Percentiles rank a stretch among this genome's conserved stretches.
phyloP scores from a whole-genome alignment of 495 filamentous ascomycete species.

The Penicillium paradoxum region DNA sequence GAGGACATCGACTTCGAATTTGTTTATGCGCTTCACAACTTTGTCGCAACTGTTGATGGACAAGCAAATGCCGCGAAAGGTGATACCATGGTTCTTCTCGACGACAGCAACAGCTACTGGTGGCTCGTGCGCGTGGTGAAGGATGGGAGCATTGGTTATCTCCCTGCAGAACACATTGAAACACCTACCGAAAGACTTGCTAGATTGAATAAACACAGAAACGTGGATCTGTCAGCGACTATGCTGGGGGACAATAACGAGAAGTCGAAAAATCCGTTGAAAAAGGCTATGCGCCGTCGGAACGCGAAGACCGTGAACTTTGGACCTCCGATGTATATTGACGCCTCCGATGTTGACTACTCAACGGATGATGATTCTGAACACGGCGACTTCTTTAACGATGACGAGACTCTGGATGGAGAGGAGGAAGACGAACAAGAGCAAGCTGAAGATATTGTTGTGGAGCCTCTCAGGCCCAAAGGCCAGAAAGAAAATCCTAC shows the following conservation, averaged over 20 bases:
- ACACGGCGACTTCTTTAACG: constrained; percentile 52
- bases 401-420: constrained; percentile 46
- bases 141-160: constrained; percentile 94
- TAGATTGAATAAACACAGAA: constrained; percentile 93
- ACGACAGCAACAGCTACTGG: constrained; percentile 99
- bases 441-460: constrained; percentile 39
- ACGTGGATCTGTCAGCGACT: constrained; percentile 89
- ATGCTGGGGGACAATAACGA: constrained; percentile 92
- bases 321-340: constrained; percentile 77
- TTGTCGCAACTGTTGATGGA: constrained; percentile 94
- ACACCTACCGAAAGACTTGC: constrained; percentile 94
- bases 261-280: constrained; percentile 83
- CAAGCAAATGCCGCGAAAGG: constrained; percentile 98
- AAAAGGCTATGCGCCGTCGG: constrained; percentile 81
- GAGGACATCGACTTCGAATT: constrained; percentile 99
- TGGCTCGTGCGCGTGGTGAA: constrained; percentile 97
- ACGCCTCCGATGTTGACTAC: constrained; percentile 87
- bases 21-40: constrained; percentile 96
- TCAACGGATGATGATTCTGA: constrained; percentile 76
- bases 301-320: constrained; percentile 90
- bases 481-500: constrained; percentile 31
- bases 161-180: constrained; percentile 97
- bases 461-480: constrained; percentile 45
- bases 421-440: constrained; percentile 38
- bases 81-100: constrained; percentile 99